Evolutionary conservation across 129 eudicot species (phyloP), one percentile per base, ranked within the genome.

Genomic region (Logfia minima): DNA sequence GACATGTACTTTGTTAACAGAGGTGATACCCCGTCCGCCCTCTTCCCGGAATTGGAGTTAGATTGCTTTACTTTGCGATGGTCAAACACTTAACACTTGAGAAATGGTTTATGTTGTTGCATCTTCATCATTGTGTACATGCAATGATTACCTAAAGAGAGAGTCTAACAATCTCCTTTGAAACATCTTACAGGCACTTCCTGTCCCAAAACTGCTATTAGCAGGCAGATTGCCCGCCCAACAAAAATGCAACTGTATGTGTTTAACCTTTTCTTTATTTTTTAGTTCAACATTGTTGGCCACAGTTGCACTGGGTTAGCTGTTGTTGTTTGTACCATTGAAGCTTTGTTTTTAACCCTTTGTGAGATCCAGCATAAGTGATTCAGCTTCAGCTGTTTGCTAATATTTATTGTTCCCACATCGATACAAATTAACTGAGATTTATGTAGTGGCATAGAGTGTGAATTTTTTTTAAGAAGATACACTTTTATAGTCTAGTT

Each of bases 141-240:
- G 35, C 32, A 31, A 43, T 52, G 32, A 24, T 73, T 68, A 70
- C 39, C 52, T 71, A 76, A 75, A 75, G 41, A 71, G 45, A 41
- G 19, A 39, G 82, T 66, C 35, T 78, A 66, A 71, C 19, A 4
- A 45, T 18, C 3, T 66, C 59, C 64, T 59, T 82, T 68, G 48
- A 26, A 53, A 24, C 59, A 61, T 71, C 73, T 55, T 80, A 82
- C 89, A 94, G 98, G 97, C 97, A 65, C 92, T 94, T 79, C 86
- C 96, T 23, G 99, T 94, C 39, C 99, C 99, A 48, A 94, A 94
- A 77, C 89, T 94, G 79, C 85, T 91, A 71, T 86, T 94, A 85
- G 97, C 97, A 41, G 99, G 99, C 71, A 91, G 97, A 73, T 77
- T 94, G 85, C 97, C 97, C 31, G 93, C 99, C 75, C 99, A 94